Evolutionary conservation across 495 filamentous ascomycete genomes (phyloP), one percentile per base, ranked within the genome.

Genomic region (Xylaria bambusicola): DNA sequence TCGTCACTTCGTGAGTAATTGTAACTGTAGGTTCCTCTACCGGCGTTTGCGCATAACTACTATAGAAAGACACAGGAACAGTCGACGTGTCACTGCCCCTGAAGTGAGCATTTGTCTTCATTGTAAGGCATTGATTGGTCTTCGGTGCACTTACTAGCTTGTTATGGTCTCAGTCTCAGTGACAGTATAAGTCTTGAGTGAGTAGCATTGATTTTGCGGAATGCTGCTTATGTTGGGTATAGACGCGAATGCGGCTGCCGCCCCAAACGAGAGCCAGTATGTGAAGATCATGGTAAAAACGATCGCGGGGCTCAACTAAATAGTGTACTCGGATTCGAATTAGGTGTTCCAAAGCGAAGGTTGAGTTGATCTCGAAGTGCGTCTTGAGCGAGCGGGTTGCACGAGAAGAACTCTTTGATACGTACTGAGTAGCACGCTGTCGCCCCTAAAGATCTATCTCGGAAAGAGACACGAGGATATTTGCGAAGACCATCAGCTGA

Each of bases 121-220:
- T 29, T 23, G 35, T 21, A 27, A 23, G 21, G 5, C 17, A 29
- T 5, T 5, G 10, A 33, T 12, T 33, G 27, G 5, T 5, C 31
- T 23, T 23, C n/a, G n/a, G 47, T 13, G 35, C 13, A 63, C 67
- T 65, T 62, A 69, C 67, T 49, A 66, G 33, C 58, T 61, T 18
- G 62, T 71, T n/a, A 46, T 54, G 15, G 61, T 66, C 45, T 65
- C 23, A 0, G 56, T 62, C 26, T 63, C 52, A 27, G 62, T 71
- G 20, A 68, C 42, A n/a, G 66, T 68, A 58, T 57, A 35, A 12
- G 56, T 35, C 17, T 26, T 15, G 15, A 58, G 33, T 20, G 52
- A 36, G 31, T 59, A 47, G 52, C 61, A 64, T 52, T 55, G 46
- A 15, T 47, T 50, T n/a, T 57, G 49, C 15, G 49, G 57, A 42